Base-by-base conservation (phyloP, 495 filamentous ascomycete species). In the Trichoderma reesei region DNA sequence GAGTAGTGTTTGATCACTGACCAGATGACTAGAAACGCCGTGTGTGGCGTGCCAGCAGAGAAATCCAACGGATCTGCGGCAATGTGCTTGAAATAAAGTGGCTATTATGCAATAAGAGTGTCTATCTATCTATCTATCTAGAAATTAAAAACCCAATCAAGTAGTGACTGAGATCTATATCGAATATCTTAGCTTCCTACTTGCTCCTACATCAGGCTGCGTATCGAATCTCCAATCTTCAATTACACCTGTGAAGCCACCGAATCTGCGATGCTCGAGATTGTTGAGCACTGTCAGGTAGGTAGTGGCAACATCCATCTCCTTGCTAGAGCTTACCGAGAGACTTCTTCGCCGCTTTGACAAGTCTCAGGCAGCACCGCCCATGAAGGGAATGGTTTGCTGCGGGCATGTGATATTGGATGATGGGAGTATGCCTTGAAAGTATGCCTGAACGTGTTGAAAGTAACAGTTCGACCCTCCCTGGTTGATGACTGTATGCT, bases 401-500 rank as follows among this genome's bases (percentile, higher is more conserved):
- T 56, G 64, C 34, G 67, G 34, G 59, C 67, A 68, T 60, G 67
- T 68, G 37, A 51, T 66, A 62, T 68, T 66, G 41, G 67, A 56
- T 46, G 65, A 60, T 61, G 67, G 67, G 18, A 68, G n/a, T 39
- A 60, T 62, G 54, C 65, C 67, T 33, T 66, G 64, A 41, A 66
- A 8, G 26, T 68, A 68, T 44, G 67, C 67, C 61, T 68, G 67
- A 59, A 68, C 56, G 64, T 68, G 62, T 39, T 59, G 61, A 63
- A 68, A 66, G 59, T 68, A 68, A 63, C 67, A 68, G 20, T 63
- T 39, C 42, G 67, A 68, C 0, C 61, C 67, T 8, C 67, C 65
- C 38, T 64, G 64, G 10, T 60, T 5, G n/a, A 61, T 14, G 38
- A 68, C 67, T 60, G 67, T 68, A 65, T 68, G 67, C 67, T 68